Base-by-base conservation (phyloP, 148 eudicot genomes). In the Suaeda aralocaspica region DNA sequence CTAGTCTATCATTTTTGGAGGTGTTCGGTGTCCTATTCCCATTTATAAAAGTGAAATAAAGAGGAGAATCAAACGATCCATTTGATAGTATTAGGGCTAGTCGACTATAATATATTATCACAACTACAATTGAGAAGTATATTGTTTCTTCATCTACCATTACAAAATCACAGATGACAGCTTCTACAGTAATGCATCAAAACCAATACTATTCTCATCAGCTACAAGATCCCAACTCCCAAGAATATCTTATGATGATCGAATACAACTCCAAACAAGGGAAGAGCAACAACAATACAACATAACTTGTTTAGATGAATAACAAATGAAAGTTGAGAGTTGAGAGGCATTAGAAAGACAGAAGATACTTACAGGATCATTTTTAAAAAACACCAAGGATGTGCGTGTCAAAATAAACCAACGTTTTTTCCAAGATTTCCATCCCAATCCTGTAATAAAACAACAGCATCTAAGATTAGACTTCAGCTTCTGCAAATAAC, bases 381-480 rank as follows among this genome's bases (percentile, higher is more conserved):
- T 89, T 88, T 89, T 95, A 77, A 95, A 95, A 79, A 95, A 95
- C 30, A 95, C 99, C 82, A 95, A 79, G 34, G 99, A 91, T 66
- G 97, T 89, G 25, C 97, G 93, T 18, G 97, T 95, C 65, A 95
- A 85, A 80, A 95, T 95, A 76, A 95, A 91, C 99, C 99, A 95
- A 55, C 99, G 93, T 80, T 95, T 95, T 74, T 95, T 95, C 99
- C 99, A 95, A 60, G 94, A 91, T 78, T 87, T 95, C 99, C 99
- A 95, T 45, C 99, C 99, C 80, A 95, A 74, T 25, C 99, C 99
- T 95, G 96, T 83, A 85, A 46, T 41, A 80, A 75, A 33, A 72
- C 70, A 57, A 22, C 46, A 59, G 52, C 36, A 22, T 34, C 13
- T 5, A 55, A 73, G 8, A 62, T 31, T 16, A 71, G 21, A n/a